These are phyloP conservation scores for Butyriboletus appendiculatus DNA, from an alignment of 1,284 basidiomycete genomes.

Conservation along the genomic window DNA sequence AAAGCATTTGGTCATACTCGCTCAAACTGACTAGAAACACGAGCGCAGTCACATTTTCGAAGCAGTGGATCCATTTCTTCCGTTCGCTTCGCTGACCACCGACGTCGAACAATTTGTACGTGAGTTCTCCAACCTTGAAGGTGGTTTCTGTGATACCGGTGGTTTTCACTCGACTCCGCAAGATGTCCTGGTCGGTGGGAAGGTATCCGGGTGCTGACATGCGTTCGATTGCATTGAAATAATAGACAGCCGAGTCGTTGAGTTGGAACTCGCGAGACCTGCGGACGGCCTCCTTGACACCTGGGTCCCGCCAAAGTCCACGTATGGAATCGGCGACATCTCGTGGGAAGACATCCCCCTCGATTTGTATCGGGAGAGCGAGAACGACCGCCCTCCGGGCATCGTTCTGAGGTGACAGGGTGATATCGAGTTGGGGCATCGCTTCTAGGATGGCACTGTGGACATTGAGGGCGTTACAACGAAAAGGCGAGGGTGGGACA, in stretches of 20 bases:
- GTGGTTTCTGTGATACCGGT: constrained; percentile 96
- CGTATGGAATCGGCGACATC: constrained; percentile 83
- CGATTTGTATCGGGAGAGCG: constrained; percentile 83
- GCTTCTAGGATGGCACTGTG: constrained; percentile 88
- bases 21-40: constrained; percentile 92
- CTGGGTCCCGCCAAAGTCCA: constrained; percentile 87
- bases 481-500: not conserved
- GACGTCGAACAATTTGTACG: constrained; percentile 92
- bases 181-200: constrained; percentile 92
- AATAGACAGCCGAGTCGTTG: constrained; percentile 95
- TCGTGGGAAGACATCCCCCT: constrained; percentile 76
- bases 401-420: constrained; percentile 69
- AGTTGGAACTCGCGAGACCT: constrained; percentile 94
- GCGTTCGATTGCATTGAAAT: constrained; percentile 90
- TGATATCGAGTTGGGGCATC: constrained; percentile 65
- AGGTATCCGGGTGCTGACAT: constrained; percentile 79
- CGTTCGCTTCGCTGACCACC: constrained; percentile 94
- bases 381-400: constrained; percentile 78
- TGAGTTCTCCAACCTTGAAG: constrained; percentile 91
- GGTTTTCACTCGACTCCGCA: constrained; percentile 94
- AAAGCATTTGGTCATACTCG: constrained; percentile 95
- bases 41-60: constrained; percentile 95
- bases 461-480: not conserved
- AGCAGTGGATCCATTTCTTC: constrained; percentile 96
- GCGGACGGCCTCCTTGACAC: constrained; percentile 82